These are phyloP conservation scores for Diaporthe destruens DNA, from an alignment of 2,329 filamentous ascomycete genomes.

Conservation along the genomic window DNA sequence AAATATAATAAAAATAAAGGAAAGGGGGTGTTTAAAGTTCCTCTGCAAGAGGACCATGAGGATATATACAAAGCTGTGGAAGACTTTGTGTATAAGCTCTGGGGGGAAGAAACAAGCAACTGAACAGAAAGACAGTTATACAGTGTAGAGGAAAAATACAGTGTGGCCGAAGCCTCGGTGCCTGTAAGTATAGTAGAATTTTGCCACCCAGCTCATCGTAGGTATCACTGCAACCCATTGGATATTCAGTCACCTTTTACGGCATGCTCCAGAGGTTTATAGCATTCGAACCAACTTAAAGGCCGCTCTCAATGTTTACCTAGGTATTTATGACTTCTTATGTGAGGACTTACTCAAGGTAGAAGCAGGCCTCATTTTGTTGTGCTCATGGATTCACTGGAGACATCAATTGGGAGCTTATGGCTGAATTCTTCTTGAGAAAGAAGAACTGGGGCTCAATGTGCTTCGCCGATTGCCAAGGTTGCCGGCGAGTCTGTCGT, in stretches of 20 bases:
- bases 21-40: too few relatives aligned
- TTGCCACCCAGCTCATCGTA: neutral
- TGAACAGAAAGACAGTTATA: too few relatives aligned
- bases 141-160: too few relatives aligned
- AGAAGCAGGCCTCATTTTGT: neutral
- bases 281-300: neutral
- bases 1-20: too few relatives aligned
- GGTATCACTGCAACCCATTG: neutral
- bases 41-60: too few relatives aligned
- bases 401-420: neutral
- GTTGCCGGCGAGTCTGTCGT: neutral
- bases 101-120: too few relatives aligned
- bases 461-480: neutral
- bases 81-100: too few relatives aligned
- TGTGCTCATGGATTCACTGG: neutral
- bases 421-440: neutral
- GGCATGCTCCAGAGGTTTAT: too few relatives aligned
- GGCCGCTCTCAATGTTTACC: neutral
- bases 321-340: neutral
- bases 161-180: too few relatives aligned
- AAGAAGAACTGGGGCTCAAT: neutral
- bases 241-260: neutral
- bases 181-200: neutral
- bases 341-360: neutral
- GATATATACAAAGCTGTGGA: too few relatives aligned